Evolutionary conservation across 352 stramenopile genomes (phyloP), one percentile per base, ranked within the genome.

Genomic region (Peronosclerospora sorghi): DNA sequence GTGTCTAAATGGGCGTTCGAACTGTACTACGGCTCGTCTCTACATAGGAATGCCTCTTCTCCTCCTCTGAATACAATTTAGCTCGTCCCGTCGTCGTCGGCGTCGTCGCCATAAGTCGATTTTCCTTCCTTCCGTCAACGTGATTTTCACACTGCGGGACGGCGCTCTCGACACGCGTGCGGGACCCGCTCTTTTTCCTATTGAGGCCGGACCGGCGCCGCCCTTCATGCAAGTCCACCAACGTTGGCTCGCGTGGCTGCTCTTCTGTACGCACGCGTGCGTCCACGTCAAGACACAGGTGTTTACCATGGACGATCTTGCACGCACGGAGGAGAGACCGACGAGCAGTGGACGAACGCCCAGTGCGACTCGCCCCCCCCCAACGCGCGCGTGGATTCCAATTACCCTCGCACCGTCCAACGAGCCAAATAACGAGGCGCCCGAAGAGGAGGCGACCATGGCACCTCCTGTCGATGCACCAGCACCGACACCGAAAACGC

Each of bases 171-270:
- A 3, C 3, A 26, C 21, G 6, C 21, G 21, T 26, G 21, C 3
- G 21, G 21, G 21, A 26, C 21, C 6, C 21, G 4, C 21, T 26
- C 3, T 26, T 26, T 26, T 26, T n/a, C n/a, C n/a, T n/a, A n/a
- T n/a, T n/a, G n/a, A 26, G 21, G 21, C 21, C 3, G 21, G 21
- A 26, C 21, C 21, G 6, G n/a, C n/a, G n/a, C n/a, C n/a, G n/a
- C n/a, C n/a, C n/a, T n/a, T n/a, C n/a, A 65, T 62, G 57, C 48
- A 59, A 30, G 44, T 51, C 41, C 45, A 47, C 17, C 46, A 32
- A 43, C 42, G 51, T 19, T 65, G 56, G 56, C 45, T 61, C 17
- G 52, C 41, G 45, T 53, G 59, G 26, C 30, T 38, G 28, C 10
- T 66, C 18, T 18, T 55, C 4, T 18, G 30, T 8, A 37, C 23